Conservation (phyloP, 768 basidiomycete genomes). For the Cystobasidium tubakii region DNA sequence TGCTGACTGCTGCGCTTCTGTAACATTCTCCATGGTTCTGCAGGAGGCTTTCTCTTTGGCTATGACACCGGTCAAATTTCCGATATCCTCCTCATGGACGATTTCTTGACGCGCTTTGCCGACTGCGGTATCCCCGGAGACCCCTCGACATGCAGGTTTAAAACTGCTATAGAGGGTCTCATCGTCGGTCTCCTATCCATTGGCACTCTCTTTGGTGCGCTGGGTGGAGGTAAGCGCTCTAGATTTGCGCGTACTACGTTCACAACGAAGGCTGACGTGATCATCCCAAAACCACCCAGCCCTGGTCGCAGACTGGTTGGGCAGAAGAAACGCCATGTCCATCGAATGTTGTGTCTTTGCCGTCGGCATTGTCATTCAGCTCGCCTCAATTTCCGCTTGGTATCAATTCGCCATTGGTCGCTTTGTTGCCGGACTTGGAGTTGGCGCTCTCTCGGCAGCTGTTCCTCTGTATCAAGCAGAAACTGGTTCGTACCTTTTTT, state of each 20-base stretch:
- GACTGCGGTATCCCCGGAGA: conserved; percentile 51
- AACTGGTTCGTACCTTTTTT: conserved; percentile 10
- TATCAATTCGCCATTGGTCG: conserved; percentile 55
- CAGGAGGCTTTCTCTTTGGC: conserved; percentile 38
- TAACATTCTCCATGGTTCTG: not conserved
- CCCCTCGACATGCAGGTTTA: conserved; percentile 55
- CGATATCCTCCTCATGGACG: conserved; percentile 66
- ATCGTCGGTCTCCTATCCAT: conserved; percentile 66
- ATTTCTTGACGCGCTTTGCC: conserved; percentile 64
- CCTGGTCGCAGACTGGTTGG: conserved; percentile 58
- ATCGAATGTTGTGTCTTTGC: conserved; percentile 58
- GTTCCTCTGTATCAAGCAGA: conserved; percentile 57
- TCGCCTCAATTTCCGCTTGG: conserved; percentile 57
- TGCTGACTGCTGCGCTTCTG: not conserved
- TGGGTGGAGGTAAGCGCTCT: conserved; percentile 58
- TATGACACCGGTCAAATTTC: conserved; percentile 57
- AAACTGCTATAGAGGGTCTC: conserved; percentile 56
- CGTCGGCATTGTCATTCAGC: conserved; percentile 61
- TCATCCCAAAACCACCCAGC: conserved; percentile 9
- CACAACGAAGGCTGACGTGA: no score
- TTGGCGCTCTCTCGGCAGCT: conserved; percentile 63
- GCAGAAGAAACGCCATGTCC: conserved; percentile 64
- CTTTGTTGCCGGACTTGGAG: conserved; percentile 59
- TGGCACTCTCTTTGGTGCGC: conserved; percentile 62
- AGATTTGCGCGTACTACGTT: no score